Evolutionary conservation across 257 asterid species (phyloP).

Genomic region (Misopates orontium): DNA sequence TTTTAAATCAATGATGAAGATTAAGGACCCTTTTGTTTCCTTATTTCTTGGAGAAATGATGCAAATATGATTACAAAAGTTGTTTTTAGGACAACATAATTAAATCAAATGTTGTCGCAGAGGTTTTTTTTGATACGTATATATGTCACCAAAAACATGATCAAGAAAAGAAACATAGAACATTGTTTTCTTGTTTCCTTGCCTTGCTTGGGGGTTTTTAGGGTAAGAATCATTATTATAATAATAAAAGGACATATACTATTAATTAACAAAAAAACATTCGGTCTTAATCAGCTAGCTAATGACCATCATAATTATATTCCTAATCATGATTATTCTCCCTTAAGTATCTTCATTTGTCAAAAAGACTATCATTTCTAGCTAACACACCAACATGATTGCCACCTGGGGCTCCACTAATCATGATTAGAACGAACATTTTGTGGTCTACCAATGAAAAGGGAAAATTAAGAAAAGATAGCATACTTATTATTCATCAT

Average conservation of each 20-base stretch:
- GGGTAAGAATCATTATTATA: slow-evolving; percentile 19
- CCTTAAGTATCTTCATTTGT: slow-evolving; percentile 26
- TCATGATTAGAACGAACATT: slow-evolving; percentile 19
- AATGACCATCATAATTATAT: slow-evolving; percentile 26
- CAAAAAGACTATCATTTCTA: slow-evolving; percentile 29
- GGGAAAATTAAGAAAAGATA: no score
- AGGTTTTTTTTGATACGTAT: slow-evolving; percentile 16
- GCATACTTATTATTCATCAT: no score
- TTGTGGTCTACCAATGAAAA: no score
- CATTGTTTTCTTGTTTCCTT: slow-evolving; percentile 53
- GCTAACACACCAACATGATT: slow-evolving; percentile 37
- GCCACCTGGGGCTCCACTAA: slow-evolving; percentile 44
- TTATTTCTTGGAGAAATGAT: slow-evolving; percentile 31
- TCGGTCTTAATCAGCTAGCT: slow-evolving; percentile 22
- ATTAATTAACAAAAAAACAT: slow-evolving; percentile 15
- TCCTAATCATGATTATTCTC: slow-evolving; percentile 37
- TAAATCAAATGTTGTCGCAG: slow-evolving; percentile 22
- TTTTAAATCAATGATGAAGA: slow-evolving; percentile 16
- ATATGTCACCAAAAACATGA: slow-evolving; percentile 55
- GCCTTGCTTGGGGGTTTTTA: slow-evolving; percentile 18
- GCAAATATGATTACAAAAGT: slow-evolving; percentile 45
- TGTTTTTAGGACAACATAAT: slow-evolving; percentile 30
- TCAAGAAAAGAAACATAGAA: slow-evolving; percentile 42
- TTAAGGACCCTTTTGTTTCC: slow-evolving; percentile 26
- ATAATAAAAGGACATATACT: not conserved